Evolutionary conservation across 345 rosid genomes (phyloP).

Genomic region (Rhodamnia rubescens): DNA sequence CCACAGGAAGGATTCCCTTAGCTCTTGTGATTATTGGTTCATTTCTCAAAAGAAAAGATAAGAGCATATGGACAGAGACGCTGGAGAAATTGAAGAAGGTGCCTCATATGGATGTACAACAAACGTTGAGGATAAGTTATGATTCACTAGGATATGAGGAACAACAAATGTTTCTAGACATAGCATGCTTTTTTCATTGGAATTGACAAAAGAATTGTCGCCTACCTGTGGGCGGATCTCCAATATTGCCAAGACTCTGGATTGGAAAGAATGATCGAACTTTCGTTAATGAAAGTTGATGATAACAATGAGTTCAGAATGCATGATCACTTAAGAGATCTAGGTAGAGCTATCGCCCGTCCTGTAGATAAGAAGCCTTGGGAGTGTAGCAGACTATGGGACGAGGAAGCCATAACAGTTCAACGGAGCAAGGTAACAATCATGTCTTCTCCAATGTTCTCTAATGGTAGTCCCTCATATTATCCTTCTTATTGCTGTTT

Average conservation of each 20-base stretch:
- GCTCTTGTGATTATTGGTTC: background rate
- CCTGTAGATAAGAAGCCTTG: background rate
- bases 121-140: background rate
- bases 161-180: background rate
- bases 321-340: background rate
- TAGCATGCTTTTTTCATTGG: background rate
- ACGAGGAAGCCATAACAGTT: background rate
- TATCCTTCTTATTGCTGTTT: too few relatives aligned
- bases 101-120: background rate
- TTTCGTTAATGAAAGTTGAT: background rate
- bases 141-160: background rate
- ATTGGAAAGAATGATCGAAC: background rate
- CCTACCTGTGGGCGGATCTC: background rate
- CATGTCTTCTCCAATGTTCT: background rate
- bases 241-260: accelerated
- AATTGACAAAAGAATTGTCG: background rate
- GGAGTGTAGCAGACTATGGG: background rate
- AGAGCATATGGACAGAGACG: background rate
- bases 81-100: too few relatives aligned
- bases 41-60: background rate
- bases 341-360: background rate
- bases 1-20: background rate
- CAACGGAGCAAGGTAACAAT: background rate
- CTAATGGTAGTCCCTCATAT: background rate
- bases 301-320: background rate